Percentiles rank a stretch among this genome's conserved stretches.
phyloP scores from a whole-genome alignment of 2,329 filamentous ascomycete species.

The Pseudocercospora macadamiae region DNA sequence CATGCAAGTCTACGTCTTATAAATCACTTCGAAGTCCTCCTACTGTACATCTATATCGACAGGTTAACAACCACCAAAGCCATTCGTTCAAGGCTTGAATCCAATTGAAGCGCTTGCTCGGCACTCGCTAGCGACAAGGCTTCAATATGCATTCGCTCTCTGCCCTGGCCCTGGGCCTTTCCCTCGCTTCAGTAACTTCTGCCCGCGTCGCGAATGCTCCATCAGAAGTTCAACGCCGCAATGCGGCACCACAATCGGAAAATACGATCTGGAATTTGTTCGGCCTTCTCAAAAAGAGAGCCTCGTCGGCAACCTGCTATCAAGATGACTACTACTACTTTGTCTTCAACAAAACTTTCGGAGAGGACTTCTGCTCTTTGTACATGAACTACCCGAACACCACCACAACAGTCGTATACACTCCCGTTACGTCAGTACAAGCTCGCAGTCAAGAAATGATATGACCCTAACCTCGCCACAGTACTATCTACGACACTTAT shows the following conservation, averaged over 20 bases:
- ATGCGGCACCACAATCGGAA: conserved; percentile 14
- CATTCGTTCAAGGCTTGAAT: conserved; percentile 14
- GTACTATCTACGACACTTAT: conserved; percentile 23
- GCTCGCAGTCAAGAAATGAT: not conserved
- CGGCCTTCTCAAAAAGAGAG: conserved; percentile 29
- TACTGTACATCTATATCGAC: conserved; percentile 19
- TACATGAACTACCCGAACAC: conserved; percentile 32
- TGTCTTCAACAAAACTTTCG: conserved; percentile 27
- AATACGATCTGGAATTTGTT: conserved; percentile 28
- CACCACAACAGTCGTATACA: conserved; percentile 32
- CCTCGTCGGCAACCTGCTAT: conserved; percentile 20
- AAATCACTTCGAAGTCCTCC: conserved; percentile 23
- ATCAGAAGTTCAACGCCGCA: conserved; percentile 23
- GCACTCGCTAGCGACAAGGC: conserved; percentile 29
- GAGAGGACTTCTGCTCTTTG: conserved; percentile 31
- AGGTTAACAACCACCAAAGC: conserved; percentile 13
- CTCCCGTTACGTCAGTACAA: conserved; percentile 34
- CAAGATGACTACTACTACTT: conserved; percentile 32
- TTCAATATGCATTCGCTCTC: conserved; percentile 33
- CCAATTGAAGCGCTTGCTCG: conserved; percentile 20
- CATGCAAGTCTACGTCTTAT: conserved; percentile 22
- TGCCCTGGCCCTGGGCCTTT: conserved; percentile 34
- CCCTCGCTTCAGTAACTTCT: conserved; percentile 28
- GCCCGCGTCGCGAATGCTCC: conserved; percentile 31
- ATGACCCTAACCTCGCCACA: conserved; percentile 14